phyloP scores from a whole-genome alignment of 164 flowering plant genomes.

The Tinospora cordifolia region DNA sequence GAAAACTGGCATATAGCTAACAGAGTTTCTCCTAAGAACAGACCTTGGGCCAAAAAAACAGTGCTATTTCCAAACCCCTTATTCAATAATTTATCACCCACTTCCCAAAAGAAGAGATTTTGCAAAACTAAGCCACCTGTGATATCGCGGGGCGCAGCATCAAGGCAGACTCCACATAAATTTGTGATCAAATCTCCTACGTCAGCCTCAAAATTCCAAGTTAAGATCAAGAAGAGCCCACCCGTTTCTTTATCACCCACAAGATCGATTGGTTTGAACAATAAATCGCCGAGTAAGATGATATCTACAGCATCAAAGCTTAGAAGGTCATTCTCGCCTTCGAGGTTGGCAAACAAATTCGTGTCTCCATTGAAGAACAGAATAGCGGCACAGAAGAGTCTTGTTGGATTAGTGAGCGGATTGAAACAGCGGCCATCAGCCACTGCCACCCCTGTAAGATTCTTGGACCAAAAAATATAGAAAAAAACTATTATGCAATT shows the following conservation, averaged over 20 bases:
- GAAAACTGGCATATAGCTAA: conserved; percentile 43
- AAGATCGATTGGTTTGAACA: conserved; percentile 19
- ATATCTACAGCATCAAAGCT: conserved; percentile 39
- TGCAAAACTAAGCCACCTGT: conserved; percentile 63
- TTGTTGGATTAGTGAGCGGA: conserved; percentile 30
- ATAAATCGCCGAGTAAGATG: conserved; percentile 34
- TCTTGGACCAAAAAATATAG: conserved; percentile 31
- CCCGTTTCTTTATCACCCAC: conserved; percentile 43
- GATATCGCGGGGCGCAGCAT: conserved; percentile 21
- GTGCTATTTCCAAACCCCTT: conserved; percentile 86
- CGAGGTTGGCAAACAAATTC: conserved; percentile 50
- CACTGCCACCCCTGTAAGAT: conserved; percentile 20
- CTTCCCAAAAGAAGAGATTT: conserved; percentile 42
- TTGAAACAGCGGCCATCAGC: conserved; percentile 43
- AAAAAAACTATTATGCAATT: background rate
- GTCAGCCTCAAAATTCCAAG: conserved; percentile 40
- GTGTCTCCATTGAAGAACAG: conserved; percentile 64
- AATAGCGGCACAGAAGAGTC: conserved; percentile 27
- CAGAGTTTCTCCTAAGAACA: conserved; percentile 70
- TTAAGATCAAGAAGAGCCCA: conserved; percentile 35
- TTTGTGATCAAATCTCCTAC: conserved; percentile 73
- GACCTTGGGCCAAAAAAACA: conserved; percentile 79
- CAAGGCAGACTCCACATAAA: conserved; percentile 50
- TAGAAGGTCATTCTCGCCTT: conserved; percentile 62
- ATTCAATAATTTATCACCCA: conserved; percentile 47